Evolutionary conservation across 345 rosid species (phyloP).

Genomic region (Salix caprea): DNA sequence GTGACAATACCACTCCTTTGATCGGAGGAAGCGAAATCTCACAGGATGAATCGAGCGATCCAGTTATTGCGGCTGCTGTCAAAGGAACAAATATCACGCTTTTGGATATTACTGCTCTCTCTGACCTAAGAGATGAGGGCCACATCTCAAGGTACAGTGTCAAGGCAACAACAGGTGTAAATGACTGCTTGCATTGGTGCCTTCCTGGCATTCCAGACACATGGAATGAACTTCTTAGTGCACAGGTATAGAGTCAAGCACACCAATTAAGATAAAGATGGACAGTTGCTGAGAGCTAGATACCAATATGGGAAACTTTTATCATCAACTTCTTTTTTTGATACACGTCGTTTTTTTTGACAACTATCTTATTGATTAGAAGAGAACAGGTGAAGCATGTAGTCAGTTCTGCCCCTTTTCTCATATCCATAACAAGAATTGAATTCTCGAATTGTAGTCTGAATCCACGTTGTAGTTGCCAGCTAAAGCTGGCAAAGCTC

Average conservation of each 20-base stretch:
- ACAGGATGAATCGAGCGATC: conserved; percentile 21
- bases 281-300: not conserved
- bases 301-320: not conserved
- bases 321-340: not conserved
- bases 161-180: conserved; percentile 38
- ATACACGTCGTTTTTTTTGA: not conserved
- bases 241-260: conserved; percentile 2
- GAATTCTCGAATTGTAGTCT: not conserved
- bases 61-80: conserved; percentile 11
- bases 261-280: not conserved
- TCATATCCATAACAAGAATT: not conserved
- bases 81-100: conserved; percentile 22
- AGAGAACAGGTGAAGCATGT: not conserved
- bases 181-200: conserved; percentile 98
- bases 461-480: not conserved
- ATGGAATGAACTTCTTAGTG: conserved; percentile 20
- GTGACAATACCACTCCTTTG: conserved; percentile 38
- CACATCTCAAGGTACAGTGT: conserved; percentile 37
- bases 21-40: conserved; percentile 38
- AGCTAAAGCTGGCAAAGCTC: not conserved
- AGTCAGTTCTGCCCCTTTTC: not conserved
- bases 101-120: conserved; percentile 25
- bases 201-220: conserved; percentile 43
- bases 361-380: not conserved
- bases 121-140: conserved; percentile 28